phyloP scores from a whole-genome alignment of 495 filamentous ascomycete genomes.

The Parmelia sp. region DNA sequence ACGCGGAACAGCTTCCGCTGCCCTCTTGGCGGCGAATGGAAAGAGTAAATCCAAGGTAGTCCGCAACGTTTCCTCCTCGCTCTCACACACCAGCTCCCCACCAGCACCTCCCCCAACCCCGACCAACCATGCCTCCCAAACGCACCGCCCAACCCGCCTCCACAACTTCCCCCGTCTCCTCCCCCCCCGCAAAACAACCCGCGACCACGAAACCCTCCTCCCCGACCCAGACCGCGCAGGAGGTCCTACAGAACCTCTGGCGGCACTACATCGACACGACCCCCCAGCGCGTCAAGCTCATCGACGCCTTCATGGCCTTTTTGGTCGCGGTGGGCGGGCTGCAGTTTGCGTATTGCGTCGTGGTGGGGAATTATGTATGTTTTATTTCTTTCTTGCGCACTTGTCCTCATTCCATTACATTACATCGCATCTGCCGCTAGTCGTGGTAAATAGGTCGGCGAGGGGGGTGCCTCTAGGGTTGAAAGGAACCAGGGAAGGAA shows the following conservation, averaged over 20 bases:
- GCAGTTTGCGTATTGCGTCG: constrained; percentile 89
- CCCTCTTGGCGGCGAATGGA: constrained; percentile 7
- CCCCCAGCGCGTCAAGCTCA: constrained; percentile 82
- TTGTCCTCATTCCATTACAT: not conserved
- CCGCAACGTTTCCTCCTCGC: constrained; percentile 14
- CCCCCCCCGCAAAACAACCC: constrained; percentile 22
- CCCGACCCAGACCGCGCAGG: constrained; percentile 42
- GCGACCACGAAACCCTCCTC: constrained; percentile 22
- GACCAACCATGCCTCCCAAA: constrained; percentile 45
- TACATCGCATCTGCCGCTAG: not conserved
- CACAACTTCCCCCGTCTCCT: constrained; percentile 33
- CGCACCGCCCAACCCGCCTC: constrained; percentile 36
- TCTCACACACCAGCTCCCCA: not conserved
- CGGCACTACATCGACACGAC: constrained; percentile 71
- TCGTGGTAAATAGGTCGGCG: no score
- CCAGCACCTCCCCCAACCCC: constrained; percentile 8
- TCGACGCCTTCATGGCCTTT: constrained; percentile 90
- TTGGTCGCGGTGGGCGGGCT: constrained; percentile 76
- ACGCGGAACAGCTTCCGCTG: constrained; percentile 5
- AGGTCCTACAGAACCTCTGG: constrained; percentile 53
- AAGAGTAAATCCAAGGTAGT: no score
- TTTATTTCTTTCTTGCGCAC: not conserved
- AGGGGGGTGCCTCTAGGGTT: not conserved
- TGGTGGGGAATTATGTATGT: constrained; percentile 87
- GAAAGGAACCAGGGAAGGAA: not conserved